phyloP scores from a whole-genome alignment of 305 asterid genomes.

The Fraxinus nigra region DNA sequence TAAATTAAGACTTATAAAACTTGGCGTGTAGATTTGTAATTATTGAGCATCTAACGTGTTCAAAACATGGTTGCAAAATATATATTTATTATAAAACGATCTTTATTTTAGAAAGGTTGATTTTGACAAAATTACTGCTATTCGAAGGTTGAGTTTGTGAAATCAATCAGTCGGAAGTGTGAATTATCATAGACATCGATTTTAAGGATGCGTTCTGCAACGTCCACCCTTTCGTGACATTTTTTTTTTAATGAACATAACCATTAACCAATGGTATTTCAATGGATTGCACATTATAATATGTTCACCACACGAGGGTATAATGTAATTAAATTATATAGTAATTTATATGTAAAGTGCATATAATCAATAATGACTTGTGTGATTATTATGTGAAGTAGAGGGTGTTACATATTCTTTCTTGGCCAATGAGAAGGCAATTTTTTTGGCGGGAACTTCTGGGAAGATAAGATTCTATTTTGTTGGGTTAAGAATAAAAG shows the following conservation, averaged over 20 bases:
- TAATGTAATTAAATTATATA: neutral
- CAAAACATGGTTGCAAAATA: too few relatives aligned
- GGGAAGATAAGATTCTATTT: slow-evolving; percentile 25
- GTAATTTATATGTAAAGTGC: neutral
- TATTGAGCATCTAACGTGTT: too few relatives aligned
- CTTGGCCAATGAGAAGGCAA: slow-evolving; percentile 15
- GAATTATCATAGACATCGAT: too few relatives aligned
- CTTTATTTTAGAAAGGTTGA: too few relatives aligned
- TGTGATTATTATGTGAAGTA: neutral
- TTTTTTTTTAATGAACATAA: neutral
- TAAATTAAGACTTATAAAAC: too few relatives aligned
- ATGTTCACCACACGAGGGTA: neutral
- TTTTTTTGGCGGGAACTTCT: slow-evolving; percentile 22
- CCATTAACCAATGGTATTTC: too few relatives aligned
- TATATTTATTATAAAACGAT: too few relatives aligned
- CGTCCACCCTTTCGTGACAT: neutral
- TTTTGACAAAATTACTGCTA: too few relatives aligned
- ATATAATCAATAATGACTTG: neutral
- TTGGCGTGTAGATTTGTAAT: too few relatives aligned
- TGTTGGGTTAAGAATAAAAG: slow-evolving; percentile 21
- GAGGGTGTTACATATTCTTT: slow-evolving; percentile 2
- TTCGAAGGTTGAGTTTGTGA: too few relatives aligned
- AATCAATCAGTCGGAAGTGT: too few relatives aligned
- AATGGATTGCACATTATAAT: neutral
- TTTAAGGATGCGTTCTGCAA: too few relatives aligned